Evolutionary conservation across 1,284 basidiomycete species (phyloP).

Genomic region (Pseudozyma sp.): DNA sequence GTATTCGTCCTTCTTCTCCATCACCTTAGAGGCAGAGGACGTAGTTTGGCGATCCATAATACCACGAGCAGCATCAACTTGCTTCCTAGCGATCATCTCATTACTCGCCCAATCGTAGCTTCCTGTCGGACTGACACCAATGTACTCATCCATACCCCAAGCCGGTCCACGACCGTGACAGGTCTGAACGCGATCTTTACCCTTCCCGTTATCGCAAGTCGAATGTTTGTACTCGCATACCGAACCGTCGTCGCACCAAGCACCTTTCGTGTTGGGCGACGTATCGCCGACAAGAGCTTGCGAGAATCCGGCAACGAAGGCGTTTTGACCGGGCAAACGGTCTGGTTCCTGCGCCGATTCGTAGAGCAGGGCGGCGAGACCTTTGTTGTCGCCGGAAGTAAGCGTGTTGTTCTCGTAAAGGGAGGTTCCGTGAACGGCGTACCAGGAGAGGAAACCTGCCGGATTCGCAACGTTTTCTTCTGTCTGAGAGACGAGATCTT

Average conservation of each 20-base stretch:
- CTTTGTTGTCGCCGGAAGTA: slow-evolving; percentile 61
- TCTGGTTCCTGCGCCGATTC: slow-evolving; percentile 51
- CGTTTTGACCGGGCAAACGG: slow-evolving; percentile 47
- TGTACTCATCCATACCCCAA: slow-evolving; percentile 43
- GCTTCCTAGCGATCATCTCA: slow-evolving; percentile 58
- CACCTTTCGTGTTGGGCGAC: slow-evolving; percentile 60
- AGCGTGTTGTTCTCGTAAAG: slow-evolving; percentile 64
- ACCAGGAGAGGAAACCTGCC: slow-evolving; percentile 73
- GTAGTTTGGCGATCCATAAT: slow-evolving; percentile 35
- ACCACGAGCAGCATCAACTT: slow-evolving; percentile 51
- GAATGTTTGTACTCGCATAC: slow-evolving; percentile 57
- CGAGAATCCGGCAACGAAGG: slow-evolving; percentile 59
- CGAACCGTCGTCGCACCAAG: slow-evolving; percentile 57
- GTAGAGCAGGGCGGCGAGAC: slow-evolving; percentile 58
- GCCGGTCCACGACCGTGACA: slow-evolving; percentile 59
- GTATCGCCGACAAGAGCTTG: slow-evolving; percentile 61
- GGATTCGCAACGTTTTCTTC: slow-evolving; percentile 2
- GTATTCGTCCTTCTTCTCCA: slow-evolving; percentile 13
- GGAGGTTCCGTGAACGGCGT: slow-evolving; percentile 77
- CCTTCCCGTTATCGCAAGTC: slow-evolving; percentile 51
- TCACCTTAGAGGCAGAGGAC: background rate
- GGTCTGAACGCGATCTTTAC: slow-evolving; percentile 53
- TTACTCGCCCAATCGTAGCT: slow-evolving; percentile 58
- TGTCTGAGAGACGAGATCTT: slow-evolving; percentile 20
- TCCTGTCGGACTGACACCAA: slow-evolving; percentile 51